Conservation (phyloP, 768 basidiomycete genomes). For the Termitomyces sp. region DNA sequence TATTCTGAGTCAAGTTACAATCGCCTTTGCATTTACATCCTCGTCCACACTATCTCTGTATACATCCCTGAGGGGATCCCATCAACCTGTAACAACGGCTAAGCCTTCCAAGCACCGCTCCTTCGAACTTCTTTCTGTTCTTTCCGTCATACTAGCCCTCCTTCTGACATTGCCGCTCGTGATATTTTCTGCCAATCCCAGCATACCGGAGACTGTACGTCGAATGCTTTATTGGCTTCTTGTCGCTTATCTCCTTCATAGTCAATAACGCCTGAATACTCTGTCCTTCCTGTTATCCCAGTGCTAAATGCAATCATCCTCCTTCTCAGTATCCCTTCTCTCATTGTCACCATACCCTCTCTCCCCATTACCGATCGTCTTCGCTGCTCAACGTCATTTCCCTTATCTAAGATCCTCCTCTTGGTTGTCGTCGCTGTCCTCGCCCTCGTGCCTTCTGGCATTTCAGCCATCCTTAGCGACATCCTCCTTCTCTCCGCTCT, state of each 20-base stretch:
- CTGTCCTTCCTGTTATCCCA: slow-evolving; percentile 29
- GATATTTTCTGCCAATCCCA: slow-evolving; percentile 45
- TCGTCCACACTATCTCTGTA: slow-evolving; percentile 62
- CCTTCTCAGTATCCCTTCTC: slow-evolving; percentile 50
- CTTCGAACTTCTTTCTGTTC: slow-evolving; percentile 50
- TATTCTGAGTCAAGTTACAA: slow-evolving; percentile 34
- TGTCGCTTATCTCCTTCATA: neutral
- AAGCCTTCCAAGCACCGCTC: slow-evolving; percentile 47
- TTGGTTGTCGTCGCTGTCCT: slow-evolving; percentile 36
- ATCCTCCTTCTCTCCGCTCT: slow-evolving; percentile 45
- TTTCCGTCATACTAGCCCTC: slow-evolving; percentile 43
- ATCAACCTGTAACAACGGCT: slow-evolving; percentile 28
- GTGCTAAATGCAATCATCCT: slow-evolving; percentile 47
- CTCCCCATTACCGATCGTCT: slow-evolving; percentile 40
- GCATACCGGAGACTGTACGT: slow-evolving; percentile 30
- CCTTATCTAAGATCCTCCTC: slow-evolving; percentile 39
- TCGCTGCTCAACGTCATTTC: slow-evolving; percentile 34
- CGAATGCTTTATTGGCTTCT: neutral
- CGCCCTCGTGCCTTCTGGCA: slow-evolving; percentile 35
- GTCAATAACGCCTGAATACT: slow-evolving; percentile 4
- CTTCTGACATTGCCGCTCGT: slow-evolving; percentile 52
- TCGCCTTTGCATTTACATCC: slow-evolving; percentile 62
- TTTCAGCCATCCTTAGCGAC: slow-evolving; percentile 39
- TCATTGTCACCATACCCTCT: slow-evolving; percentile 51
- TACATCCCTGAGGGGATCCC: slow-evolving; percentile 44